phyloP scores from a whole-genome alignment of 257 asterid species.

The Capsicum rhomboideum region DNA sequence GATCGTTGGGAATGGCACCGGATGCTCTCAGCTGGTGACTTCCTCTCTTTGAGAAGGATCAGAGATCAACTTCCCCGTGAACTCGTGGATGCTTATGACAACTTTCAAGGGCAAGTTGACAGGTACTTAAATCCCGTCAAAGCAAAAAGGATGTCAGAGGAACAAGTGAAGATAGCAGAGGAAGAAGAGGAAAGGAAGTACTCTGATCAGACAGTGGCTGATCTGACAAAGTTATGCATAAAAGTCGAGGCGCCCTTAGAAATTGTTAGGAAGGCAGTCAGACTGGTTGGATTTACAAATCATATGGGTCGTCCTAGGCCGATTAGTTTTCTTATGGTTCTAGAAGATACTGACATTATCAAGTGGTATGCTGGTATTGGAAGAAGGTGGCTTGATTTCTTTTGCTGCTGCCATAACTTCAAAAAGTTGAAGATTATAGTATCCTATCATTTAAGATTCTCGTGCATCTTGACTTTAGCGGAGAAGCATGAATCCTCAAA shows the following conservation, averaged over 20 bases:
- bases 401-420: conserved; percentile 82
- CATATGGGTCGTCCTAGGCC: conserved; percentile 97
- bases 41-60: conserved; percentile 60
- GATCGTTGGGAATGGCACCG: conserved; percentile 79
- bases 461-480: conserved; percentile 76
- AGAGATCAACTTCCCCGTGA: conserved; percentile 74
- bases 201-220: conserved; percentile 53
- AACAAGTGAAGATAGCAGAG: conserved; percentile 40
- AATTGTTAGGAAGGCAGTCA: conserved; percentile 50
- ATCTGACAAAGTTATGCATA: conserved; percentile 54
- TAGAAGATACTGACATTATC: conserved; percentile 74
- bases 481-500: conserved; percentile 90
- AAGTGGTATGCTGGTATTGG: conserved; percentile 95
- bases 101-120: conserved; percentile 65
- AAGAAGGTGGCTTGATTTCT: conserved; percentile 81
- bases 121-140: conserved; percentile 59
- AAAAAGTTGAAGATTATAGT: conserved; percentile 52
- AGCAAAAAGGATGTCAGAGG: conserved; percentile 55
- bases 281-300: conserved; percentile 63
- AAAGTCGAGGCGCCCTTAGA: conserved; percentile 83
- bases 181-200: conserved; percentile 67
- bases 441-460: conserved; percentile 75
- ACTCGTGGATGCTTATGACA: conserved; percentile 66
- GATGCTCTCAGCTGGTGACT: conserved; percentile 63
- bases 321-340: conserved; percentile 56